Evolutionary conservation across 257 asterid genomes (phyloP).

Genomic region (Nicotiana undulata): DNA sequence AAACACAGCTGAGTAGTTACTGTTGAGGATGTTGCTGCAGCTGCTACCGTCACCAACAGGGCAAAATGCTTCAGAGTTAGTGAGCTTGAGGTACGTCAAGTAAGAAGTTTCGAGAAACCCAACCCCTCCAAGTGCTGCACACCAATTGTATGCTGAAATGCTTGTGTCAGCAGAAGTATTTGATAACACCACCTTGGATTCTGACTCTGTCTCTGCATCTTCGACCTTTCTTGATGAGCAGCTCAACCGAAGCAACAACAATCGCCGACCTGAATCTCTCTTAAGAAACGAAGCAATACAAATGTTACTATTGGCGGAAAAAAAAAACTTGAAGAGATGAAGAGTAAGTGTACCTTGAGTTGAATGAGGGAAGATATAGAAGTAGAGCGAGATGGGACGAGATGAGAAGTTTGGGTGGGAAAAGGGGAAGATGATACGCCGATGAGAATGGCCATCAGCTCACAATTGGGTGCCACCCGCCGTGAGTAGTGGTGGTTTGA

Average conservation of each 20-base stretch:
- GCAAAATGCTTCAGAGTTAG: conserved; percentile 76
- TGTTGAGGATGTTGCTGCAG: conserved; percentile 65
- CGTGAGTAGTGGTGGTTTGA: conserved; percentile 8
- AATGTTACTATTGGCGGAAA: background rate
- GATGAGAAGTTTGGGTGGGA: conserved; percentile 21
- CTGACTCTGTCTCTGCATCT: conserved; percentile 30
- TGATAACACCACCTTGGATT: conserved; percentile 25
- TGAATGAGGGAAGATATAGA: conserved; percentile 16
- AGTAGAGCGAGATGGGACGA: conserved; percentile 14
- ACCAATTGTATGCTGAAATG: conserved; percentile 55
- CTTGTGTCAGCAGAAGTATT: conserved; percentile 15
- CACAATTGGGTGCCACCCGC: background rate
- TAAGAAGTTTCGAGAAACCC: conserved; percentile 87
- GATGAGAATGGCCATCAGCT: conserved; percentile 30
- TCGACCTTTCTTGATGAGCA: conserved; percentile 47
- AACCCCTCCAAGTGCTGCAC: conserved; percentile 67
- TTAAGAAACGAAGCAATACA: conserved; percentile 18
- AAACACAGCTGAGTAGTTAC: conserved; percentile 63
- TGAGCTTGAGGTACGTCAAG: conserved; percentile 69
- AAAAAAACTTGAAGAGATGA: background rate
- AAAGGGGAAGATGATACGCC: conserved; percentile 33
- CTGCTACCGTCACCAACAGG: conserved; percentile 59
- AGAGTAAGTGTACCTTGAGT: conserved; percentile 32
- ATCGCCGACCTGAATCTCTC: conserved; percentile 31
- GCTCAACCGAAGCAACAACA: conserved; percentile 39